Conservation (phyloP, 2,329 filamentous ascomycete species). For the Penicillium sumatraense region DNA sequence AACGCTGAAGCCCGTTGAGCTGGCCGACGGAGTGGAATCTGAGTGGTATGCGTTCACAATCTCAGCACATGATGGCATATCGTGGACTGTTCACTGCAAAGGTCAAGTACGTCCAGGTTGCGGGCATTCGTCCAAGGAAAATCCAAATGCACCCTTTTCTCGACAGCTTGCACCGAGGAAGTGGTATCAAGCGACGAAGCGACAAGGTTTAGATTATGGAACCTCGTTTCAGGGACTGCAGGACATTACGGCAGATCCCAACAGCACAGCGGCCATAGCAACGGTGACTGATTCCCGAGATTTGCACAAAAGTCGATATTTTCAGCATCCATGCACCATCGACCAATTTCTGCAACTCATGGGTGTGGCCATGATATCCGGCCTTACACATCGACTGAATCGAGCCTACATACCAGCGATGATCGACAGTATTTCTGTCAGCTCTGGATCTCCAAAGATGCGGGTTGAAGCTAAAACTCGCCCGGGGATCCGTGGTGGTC, state of each 20-base stretch:
- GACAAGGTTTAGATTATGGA: constrained; percentile 11
- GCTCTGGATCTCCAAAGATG: too few species aligned
- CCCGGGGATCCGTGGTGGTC: too few species aligned
- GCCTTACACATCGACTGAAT: too few species aligned
- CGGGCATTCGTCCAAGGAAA: too few species aligned
- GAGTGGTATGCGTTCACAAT: not conserved
- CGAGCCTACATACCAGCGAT: too few species aligned
- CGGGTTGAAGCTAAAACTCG: too few species aligned
- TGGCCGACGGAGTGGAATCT: not conserved
- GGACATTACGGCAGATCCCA: not conserved
- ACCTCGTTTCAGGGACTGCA: constrained; percentile 8
- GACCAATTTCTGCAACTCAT: not conserved
- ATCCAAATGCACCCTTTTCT: not conserved
- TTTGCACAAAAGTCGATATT: too few species aligned
- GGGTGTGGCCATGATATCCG: too few species aligned
- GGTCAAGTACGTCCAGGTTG: not conserved
- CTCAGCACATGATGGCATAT: not conserved
- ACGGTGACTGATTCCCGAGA: not conserved
- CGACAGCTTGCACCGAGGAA: not conserved
- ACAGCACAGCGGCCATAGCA: not conserved
- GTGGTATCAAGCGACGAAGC: constrained; percentile 14
- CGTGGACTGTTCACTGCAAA: not conserved
- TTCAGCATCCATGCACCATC: not conserved
- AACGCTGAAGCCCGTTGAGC: not conserved
- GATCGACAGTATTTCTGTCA: too few species aligned